Base-by-base conservation (phyloP, 2,329 filamentous ascomycete genomes). In the Colletotrichum euphorbiae region DNA sequence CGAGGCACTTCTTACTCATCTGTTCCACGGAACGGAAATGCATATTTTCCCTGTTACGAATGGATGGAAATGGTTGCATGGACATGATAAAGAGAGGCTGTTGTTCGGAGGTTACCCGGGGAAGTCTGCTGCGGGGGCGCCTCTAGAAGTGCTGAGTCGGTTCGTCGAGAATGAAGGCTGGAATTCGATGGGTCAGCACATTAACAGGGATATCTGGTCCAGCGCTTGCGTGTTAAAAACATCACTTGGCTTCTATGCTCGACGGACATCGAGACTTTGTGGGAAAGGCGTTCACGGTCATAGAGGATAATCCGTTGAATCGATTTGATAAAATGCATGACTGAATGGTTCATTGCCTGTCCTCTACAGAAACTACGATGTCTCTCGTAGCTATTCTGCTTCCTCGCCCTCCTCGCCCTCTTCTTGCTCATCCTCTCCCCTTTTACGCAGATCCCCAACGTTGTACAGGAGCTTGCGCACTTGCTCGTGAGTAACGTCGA, bases 391-490 rank as follows among this genome's bases (percentile, higher is more conserved):
- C 12, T 31, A 28, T n/a, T 45, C 52, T 3, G 6, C 46, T 21
- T 48, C n/a, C 36, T 61, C 42, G 46, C 71, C 70, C 6, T 48
- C 69, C n/a, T 67, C 72, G 21, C 74, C 80, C 9, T 77, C 78
- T 12, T 70, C 67, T 28, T 64, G 69, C 66, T 74, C 54, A 17
- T 73, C 69, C 4, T 73, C 33, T 9, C 68, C 75, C 33, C 80
- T 76, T 73, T 87, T 87, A 52, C 85, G 81, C 71, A 87, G 72
- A 43, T 78, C 80, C 71, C 85, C 84, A 1, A 79, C 79, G 15
- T 77, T 81, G 64, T 85, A 85, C 36, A 87, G 70, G 7, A 86
- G 74, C 58, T 77, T 76, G 5, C 78, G 77, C 17, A 84, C 74
- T 54, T 85, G 81, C 0, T 77, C 74, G 1, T 74, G 71, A 1